These are phyloP conservation scores for Oehlia diaphana DNA, from an alignment of 192 early-diverging fungal genomes.

Conservation along the genomic window DNA sequence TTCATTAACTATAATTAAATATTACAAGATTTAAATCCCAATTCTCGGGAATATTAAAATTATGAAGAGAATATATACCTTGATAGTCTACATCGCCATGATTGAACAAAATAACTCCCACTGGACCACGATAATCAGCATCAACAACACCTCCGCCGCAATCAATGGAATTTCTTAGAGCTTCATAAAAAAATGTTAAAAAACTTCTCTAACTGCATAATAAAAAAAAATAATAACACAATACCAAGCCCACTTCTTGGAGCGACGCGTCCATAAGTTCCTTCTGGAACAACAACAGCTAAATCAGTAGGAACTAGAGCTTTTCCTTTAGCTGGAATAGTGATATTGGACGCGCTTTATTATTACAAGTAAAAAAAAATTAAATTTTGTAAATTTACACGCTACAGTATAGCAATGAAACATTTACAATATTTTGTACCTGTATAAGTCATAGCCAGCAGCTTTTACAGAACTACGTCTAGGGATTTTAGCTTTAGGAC, in stretches of 20 bases:
- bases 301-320: slow-evolving; percentile 86
- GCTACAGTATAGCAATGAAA: neutral
- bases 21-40: slow-evolving; percentile 78
- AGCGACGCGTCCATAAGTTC: slow-evolving; percentile 94
- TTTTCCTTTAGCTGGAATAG: slow-evolving; percentile 78
- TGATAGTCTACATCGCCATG: slow-evolving; percentile 61
- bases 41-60: slow-evolving; percentile 56
- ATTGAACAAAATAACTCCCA: slow-evolving; percentile 89
- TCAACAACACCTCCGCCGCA: slow-evolving; percentile 84
- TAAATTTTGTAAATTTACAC: neutral
- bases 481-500: slow-evolving; percentile 75
- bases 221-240: neutral
- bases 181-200: neutral
- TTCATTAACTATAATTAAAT: slow-evolving; percentile 67
- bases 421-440: slow-evolving; percentile 37
- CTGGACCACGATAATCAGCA: slow-evolving; percentile 82
- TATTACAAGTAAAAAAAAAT: neutral
- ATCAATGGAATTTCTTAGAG: slow-evolving; percentile 17
- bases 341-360: slow-evolving; percentile 52
- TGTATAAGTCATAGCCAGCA: slow-evolving; percentile 94
- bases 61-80: neutral
- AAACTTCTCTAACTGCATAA: neutral
- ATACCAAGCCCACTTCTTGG: slow-evolving; percentile 90
- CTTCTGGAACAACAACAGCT: slow-evolving; percentile 78
- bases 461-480: slow-evolving; percentile 75